Percentiles rank a stretch among this genome's conserved stretches.
phyloP scores from a whole-genome alignment of 257 asterid genomes.

The Asclepias syriaca region DNA sequence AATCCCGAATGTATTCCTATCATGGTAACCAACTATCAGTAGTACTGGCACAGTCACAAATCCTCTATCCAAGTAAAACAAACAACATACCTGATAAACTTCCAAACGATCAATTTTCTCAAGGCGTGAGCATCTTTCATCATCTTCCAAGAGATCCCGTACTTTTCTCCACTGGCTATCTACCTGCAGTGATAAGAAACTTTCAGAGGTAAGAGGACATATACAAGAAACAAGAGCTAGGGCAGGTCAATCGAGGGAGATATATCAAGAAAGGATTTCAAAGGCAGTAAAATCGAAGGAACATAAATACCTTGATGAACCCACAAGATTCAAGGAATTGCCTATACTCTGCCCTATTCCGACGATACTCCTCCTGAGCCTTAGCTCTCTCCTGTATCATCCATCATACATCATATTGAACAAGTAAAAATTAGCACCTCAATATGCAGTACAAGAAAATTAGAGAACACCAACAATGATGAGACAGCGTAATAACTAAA shows the following conservation, averaged over 20 bases:
- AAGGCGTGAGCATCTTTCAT: conserved; percentile 87
- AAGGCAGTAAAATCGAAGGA: conserved; percentile 7
- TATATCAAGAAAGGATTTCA: conserved; percentile 4
- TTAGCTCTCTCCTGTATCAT: conserved; percentile 75
- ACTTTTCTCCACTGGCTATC: conserved; percentile 98
- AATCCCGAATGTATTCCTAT: conserved; percentile 90
- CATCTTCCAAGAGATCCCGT: conserved; percentile 92
- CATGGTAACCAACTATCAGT: conserved; percentile 12
- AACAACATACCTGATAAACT: conserved; percentile 65
- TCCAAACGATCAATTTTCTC: conserved; percentile 88
- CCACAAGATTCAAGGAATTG: conserved; percentile 81
- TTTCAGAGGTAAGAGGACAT: not conserved
- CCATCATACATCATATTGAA: conserved; percentile 2
- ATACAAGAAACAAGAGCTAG: conserved; percentile 8
- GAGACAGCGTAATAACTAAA: not conserved
- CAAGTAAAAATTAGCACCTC: not conserved
- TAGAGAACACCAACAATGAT: not conserved
- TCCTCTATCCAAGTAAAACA: not conserved
- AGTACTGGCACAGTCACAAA: conserved; percentile 5
- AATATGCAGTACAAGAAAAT: not conserved
- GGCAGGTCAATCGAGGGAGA: not conserved
- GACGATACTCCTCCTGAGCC: conserved; percentile 85
- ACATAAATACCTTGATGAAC: conserved; percentile 62
- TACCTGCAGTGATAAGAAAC: conserved; percentile 41
- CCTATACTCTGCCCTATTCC: conserved; percentile 65